These are phyloP conservation scores for Arthrocladium fulminans DNA, from an alignment of 2,329 filamentous ascomycete species.

Conservation along the genomic window DNA sequence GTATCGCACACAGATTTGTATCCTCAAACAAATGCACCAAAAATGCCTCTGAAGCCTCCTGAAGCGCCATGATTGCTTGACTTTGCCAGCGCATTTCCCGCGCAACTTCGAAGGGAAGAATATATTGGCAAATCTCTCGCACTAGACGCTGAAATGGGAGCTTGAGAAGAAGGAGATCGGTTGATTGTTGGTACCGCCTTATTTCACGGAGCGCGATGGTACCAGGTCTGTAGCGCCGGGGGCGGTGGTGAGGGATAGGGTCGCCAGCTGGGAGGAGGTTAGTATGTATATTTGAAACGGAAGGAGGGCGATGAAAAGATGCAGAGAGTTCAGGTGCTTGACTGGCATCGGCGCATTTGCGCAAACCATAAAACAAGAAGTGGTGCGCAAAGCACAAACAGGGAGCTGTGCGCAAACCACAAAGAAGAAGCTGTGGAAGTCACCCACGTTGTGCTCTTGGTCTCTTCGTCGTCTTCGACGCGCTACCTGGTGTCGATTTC, in stretches of 20 bases:
- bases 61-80: slow-evolving; percentile 83
- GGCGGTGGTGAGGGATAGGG: slow-evolving; percentile 55
- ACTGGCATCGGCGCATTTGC: no score
- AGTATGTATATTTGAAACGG: slow-evolving; percentile 1
- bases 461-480: slow-evolving; percentile 19
- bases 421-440: slow-evolving; percentile 25
- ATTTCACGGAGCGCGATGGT: slow-evolving; percentile 89
- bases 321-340: not conserved
- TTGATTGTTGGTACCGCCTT: slow-evolving; percentile 77
- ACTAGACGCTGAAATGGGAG: slow-evolving; percentile 42
- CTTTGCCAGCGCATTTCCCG: slow-evolving; percentile 87
- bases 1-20: slow-evolving; percentile 90
- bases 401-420: no score
- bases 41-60: slow-evolving; percentile 94
- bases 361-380: slow-evolving; percentile 29
- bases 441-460: slow-evolving; percentile 25
- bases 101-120: slow-evolving; percentile 50
- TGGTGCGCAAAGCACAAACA: not conserved
- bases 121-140: slow-evolving; percentile 46
- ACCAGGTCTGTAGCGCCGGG: slow-evolving; percentile 62
- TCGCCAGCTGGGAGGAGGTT: slow-evolving; percentile 53
- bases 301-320: slow-evolving; percentile 12
- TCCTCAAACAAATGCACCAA: slow-evolving; percentile 94
- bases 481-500: slow-evolving; percentile 14
- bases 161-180: slow-evolving; percentile 69